Evolutionary conservation across 495 filamentous ascomycete species (phyloP), one percentile per base, ranked within the genome.

Genomic region (Penicillium lividum): DNA sequence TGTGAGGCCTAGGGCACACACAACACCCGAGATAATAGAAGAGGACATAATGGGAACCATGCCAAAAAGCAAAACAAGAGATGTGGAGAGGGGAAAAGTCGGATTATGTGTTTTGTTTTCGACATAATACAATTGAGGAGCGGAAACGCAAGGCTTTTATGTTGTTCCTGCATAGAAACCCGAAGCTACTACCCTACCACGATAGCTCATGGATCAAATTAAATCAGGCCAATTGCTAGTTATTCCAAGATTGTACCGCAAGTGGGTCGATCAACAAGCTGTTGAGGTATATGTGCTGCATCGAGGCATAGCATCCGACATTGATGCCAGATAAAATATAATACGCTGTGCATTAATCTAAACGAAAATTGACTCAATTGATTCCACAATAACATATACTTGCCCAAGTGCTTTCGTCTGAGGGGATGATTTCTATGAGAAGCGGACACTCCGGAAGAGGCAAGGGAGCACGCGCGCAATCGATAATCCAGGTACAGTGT

Each of bases 1-100:
- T 15, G 43, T 16, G 16, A 56, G 53, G 18, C 43, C 13, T 4
- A 56, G 31, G 16, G 53, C 53, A 28, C 16, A 56, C 9, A 38
- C 3, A 38, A 48, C 25, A 1, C 31, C 42, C 16, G 43, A 56
- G 53, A 48, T 15, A 5, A 28, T 18, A 36, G 31, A 52, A 36
- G 31, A 52, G 40, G 31, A 16, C 18, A 38, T 52, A 3, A 40
- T 52, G 31, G 9, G 31, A 25, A 27, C 7, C 4, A 16, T 15
- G 22, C 30, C 16, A 4, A 16, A 27, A 28, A 22, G 7, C 3
- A 22, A 10, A 10, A 6, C 30, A 29, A 50, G 27, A 8, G 27
- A 50, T 18, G 6, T n/a, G 38, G 38, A 13, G 38, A 7, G 11
- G 15, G 3, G 11, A 4, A 13, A 40, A 16, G 9, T 33, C 7